Conservation (phyloP, 225 moss, liverwort and hornwort species). For the Bryoerythrophyllum caledonicum region DNA sequence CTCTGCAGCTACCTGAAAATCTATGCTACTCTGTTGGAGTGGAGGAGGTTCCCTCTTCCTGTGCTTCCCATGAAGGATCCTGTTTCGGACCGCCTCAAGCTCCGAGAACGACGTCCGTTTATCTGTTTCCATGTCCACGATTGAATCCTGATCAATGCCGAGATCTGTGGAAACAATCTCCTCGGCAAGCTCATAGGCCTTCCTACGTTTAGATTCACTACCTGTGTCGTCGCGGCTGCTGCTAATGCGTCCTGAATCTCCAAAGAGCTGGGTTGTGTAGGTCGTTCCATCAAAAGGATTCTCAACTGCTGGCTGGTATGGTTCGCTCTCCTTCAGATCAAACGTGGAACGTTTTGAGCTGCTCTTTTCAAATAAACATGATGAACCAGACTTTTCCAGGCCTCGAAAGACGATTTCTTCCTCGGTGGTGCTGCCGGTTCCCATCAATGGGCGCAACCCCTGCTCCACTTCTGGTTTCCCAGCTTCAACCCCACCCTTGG, state of each 20-base stretch:
- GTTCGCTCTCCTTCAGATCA: constrained; percentile 43
- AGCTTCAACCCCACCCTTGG: constrained; percentile 33
- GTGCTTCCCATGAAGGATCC: constrained; percentile 50
- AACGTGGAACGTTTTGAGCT: constrained; percentile 47
- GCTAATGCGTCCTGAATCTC: constrained; percentile 52
- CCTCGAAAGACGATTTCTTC: constrained; percentile 46
- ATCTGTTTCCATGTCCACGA: constrained; percentile 53
- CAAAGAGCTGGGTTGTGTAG: constrained; percentile 36
- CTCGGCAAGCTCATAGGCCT: constrained; percentile 58
- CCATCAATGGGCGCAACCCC: constrained; percentile 51
- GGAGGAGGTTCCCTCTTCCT: constrained; percentile 38
- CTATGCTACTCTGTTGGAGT: constrained; percentile 28
- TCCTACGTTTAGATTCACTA: constrained; percentile 70
- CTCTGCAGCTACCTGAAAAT: constrained; percentile 19
- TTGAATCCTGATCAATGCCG: constrained; percentile 38
- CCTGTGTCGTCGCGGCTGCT: constrained; percentile 59
- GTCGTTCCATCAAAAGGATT: constrained; percentile 43
- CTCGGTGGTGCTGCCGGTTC: constrained; percentile 36
- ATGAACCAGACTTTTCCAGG: constrained; percentile 26
- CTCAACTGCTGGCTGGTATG: constrained; percentile 26
- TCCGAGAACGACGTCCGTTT: constrained; percentile 35
- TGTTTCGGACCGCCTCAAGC: constrained; percentile 55
- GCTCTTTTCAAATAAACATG: constrained; percentile 32
- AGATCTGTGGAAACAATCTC: constrained; percentile 35
- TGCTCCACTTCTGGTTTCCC: constrained; percentile 35